A percentile compares a stretch with the other conserved stretches of the same genome.
Evolutionary conservation across 2,329 filamentous ascomycete species (phyloP).

Genomic region (Nothomitra cinnamomea): DNA sequence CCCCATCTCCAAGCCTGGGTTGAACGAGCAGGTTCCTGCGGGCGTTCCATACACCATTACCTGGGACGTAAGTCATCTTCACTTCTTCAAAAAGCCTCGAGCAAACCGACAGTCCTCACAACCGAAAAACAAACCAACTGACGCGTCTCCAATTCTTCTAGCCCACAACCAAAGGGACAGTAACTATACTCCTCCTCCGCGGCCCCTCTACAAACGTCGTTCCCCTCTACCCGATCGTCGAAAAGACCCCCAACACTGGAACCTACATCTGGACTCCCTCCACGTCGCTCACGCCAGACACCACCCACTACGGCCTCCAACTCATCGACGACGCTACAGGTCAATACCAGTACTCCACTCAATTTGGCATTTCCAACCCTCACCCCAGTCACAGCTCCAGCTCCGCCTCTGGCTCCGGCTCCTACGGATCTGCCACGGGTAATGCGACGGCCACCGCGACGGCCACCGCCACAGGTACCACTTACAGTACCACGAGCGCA

Average conservation of each 20-base stretch:
- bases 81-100: no score
- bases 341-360: slow-evolving; percentile 43
- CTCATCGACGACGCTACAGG: slow-evolving; percentile 41
- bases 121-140: not conserved
- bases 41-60: slow-evolving; percentile 39
- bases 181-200: slow-evolving; percentile 43
- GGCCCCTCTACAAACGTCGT: slow-evolving; percentile 38
- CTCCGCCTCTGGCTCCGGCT: not conserved
- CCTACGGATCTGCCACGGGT: not conserved
- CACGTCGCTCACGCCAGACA: slow-evolving; percentile 28
- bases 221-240: slow-evolving; percentile 32
- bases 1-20: slow-evolving; percentile 33
- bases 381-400: slow-evolving; percentile 10
- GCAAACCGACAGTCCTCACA: no score
- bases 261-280: slow-evolving; percentile 36
- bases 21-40: slow-evolving; percentile 36
- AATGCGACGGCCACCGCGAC: not conserved
- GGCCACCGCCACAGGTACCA: not conserved
- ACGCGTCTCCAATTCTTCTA: slow-evolving; percentile 5
- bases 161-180: slow-evolving; percentile 28
- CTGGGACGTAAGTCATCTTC: slow-evolving; percentile 29
- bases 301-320: slow-evolving; percentile 41
- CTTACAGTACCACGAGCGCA: not conserved
- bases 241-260: slow-evolving; percentile 38
- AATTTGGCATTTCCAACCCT: slow-evolving; percentile 40